Percentiles rank a stretch among this genome's conserved stretches.
These are phyloP conservation scores for Wickerhamia fluorescens DNA, from an alignment of 805 yeast genomes.

Conservation along the genomic window DNA sequence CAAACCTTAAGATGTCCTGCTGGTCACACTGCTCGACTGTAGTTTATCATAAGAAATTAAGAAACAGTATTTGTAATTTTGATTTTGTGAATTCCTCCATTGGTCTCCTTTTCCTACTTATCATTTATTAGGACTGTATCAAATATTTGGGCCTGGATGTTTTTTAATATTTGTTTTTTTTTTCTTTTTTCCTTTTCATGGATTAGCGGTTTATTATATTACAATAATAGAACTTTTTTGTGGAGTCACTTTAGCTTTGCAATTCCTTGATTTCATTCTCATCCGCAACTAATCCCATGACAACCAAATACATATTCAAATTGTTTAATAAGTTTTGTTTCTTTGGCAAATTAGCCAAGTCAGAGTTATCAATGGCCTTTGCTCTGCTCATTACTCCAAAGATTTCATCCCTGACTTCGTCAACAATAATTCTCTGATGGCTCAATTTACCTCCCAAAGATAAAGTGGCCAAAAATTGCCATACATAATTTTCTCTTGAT, in stretches of 20 bases:
- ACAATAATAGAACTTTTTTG: too few relatives aligned
- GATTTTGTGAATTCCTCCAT: too few relatives aligned
- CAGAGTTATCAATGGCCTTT: slow-evolving; percentile 49
- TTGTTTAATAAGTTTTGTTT: slow-evolving; percentile 62
- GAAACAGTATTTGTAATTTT: too few relatives aligned
- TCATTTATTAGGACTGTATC: too few relatives aligned
- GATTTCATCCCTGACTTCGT: slow-evolving; percentile 88
- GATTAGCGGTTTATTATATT: too few relatives aligned
- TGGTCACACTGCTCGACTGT: too few relatives aligned
- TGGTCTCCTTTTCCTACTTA: too few relatives aligned
- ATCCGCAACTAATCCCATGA: slow-evolving; percentile 91
- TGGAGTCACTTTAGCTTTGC: slow-evolving; percentile 11
- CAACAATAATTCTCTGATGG: slow-evolving; percentile 90
- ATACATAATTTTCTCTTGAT: slow-evolving; percentile 53
- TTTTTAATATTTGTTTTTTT: too few relatives aligned
- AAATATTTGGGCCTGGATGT: too few relatives aligned
- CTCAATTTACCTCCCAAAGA: slow-evolving; percentile 85
- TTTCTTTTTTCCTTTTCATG: too few relatives aligned
- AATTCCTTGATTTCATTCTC: slow-evolving; percentile 84
- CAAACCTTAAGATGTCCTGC: too few relatives aligned
- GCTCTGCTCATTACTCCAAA: slow-evolving; percentile 82
- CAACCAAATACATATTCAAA: slow-evolving; percentile 87
- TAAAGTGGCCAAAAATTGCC: slow-evolving; percentile 95
- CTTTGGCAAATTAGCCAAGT: slow-evolving; percentile 35
- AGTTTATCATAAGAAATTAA: too few relatives aligned